phyloP scores from a whole-genome alignment of 176 grass and related monocot genomes.

The Phoenix dactylifera region DNA sequence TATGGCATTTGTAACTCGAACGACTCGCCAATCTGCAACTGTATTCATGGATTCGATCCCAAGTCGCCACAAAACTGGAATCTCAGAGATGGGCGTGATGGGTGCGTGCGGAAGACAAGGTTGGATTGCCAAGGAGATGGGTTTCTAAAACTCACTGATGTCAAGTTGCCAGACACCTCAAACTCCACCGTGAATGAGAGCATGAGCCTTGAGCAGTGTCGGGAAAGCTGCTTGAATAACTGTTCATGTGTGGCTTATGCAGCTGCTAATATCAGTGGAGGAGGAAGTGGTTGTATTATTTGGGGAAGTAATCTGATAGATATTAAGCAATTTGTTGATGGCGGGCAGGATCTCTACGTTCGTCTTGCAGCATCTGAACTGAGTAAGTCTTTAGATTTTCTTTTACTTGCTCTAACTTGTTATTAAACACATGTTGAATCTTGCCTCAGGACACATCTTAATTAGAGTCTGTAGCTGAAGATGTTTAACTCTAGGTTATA shows the following conservation, averaged over 20 bases:
- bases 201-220: slow-evolving; percentile 45
- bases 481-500: no score
- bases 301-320: background rate
- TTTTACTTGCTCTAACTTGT: no score
- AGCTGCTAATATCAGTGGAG: slow-evolving; percentile 36
- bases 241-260: slow-evolving; percentile 71
- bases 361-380: slow-evolving; percentile 2
- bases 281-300: slow-evolving; percentile 61
- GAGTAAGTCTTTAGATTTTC: background rate
- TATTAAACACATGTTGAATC: no score
- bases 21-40: slow-evolving; percentile 6
- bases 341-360: slow-evolving; percentile 4
- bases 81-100: slow-evolving; percentile 6
- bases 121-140: slow-evolving; percentile 3
- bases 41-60: slow-evolving; percentile 13
- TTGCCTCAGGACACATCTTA: no score
- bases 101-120: background rate
- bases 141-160: background rate
- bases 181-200: slow-evolving; percentile 26
- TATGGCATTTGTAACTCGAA: slow-evolving; percentile 11
- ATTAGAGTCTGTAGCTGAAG: no score
- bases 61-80: background rate
- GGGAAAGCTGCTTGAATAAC: slow-evolving; percentile 47
- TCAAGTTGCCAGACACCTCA: slow-evolving; percentile 9
- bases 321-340: background rate